Conservation (phyloP, 257 asterid genomes). For the Galeopsis tetrahit region DNA sequence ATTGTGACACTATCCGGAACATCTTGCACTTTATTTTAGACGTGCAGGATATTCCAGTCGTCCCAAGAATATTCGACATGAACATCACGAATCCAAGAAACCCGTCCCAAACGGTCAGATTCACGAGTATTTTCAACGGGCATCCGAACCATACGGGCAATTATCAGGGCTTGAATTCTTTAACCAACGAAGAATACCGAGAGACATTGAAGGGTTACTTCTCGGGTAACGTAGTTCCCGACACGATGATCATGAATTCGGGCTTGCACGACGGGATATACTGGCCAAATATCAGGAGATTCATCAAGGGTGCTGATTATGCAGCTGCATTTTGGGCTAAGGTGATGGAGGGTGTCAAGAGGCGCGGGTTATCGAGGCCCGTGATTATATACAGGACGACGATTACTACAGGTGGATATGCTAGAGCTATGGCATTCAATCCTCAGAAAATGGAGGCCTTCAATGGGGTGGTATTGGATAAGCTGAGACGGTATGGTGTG, state of each 20-base stretch:
- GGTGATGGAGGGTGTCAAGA: constrained; percentile 49
- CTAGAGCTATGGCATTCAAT: constrained; percentile 62
- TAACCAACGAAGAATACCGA: constrained; percentile 49
- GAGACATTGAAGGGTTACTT: constrained; percentile 57
- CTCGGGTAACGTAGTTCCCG: constrained; percentile 52
- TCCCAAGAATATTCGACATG: constrained; percentile 69
- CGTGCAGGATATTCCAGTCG: constrained; percentile 36
- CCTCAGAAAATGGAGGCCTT: constrained; percentile 89
- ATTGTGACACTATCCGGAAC: constrained; percentile 80
- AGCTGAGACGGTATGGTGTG: constrained; percentile 55
- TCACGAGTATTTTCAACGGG: constrained; percentile 87
- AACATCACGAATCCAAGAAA: constrained; percentile 76
- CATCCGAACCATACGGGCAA: constrained; percentile 62
- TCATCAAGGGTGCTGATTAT: constrained; percentile 59
- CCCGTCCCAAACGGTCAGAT: constrained; percentile 54
- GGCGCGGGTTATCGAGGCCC: constrained; percentile 50
- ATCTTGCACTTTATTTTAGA: constrained; percentile 67
- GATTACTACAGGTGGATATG: constrained; percentile 72
- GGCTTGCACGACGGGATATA: constrained; percentile 83
- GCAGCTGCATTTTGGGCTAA: constrained; percentile 78
- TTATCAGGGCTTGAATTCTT: constrained; percentile 69
- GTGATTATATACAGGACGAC: constrained; percentile 77
- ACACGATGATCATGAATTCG: constrained; percentile 82
- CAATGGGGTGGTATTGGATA: constrained; percentile 83
- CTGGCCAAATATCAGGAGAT: constrained; percentile 60